Conservation (phyloP, 352 stramenopile genomes). For the Plasmopara viticola region DNA sequence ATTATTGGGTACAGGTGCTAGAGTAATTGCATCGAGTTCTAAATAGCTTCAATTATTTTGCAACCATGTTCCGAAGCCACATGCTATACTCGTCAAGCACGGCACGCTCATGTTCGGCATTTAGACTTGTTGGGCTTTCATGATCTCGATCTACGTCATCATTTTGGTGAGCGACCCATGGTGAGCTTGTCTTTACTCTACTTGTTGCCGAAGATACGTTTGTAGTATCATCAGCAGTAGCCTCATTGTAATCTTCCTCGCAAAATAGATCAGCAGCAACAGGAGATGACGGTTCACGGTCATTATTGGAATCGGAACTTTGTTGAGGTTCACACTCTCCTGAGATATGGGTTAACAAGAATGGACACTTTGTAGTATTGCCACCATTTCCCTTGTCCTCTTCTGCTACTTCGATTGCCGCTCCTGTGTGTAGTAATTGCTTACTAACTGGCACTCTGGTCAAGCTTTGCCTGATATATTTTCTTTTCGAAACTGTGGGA, state of each 20-base stretch:
- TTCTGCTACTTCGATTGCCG: constrained; percentile 29
- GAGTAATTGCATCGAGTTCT: too few relatives aligned
- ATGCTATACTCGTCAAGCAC: constrained; percentile 78
- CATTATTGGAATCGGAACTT: constrained; percentile 8
- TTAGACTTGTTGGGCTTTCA: constrained; percentile 9
- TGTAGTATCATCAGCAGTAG: constrained; percentile 15
- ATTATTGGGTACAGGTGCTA: too few relatives aligned
- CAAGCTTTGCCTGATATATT: constrained; percentile 28
- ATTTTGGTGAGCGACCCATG: constrained; percentile 2
- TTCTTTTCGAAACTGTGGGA: constrained; percentile 33
- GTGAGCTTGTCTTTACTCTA: constrained; percentile 1
- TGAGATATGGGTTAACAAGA: constrained; percentile 5
- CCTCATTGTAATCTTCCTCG: constrained; percentile 58
- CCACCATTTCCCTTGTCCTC: constrained; percentile 14
- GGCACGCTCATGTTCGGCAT: constrained; percentile 57
- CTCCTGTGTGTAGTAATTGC: constrained; percentile 39
- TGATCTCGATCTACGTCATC: constrained; percentile 5
- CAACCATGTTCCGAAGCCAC: constrained; percentile 55
- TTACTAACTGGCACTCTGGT: constrained; percentile 36
- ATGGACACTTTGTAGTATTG: neutral
- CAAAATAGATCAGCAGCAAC: constrained; percentile 48
- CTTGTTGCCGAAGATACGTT: constrained; percentile 6
- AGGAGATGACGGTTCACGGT: constrained; percentile 30
- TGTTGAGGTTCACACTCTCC: constrained; percentile 1
- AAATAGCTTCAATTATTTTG: neutral